phyloP scores from a whole-genome alignment of 441 rosid species.

The Aleurites moluccanus region DNA sequence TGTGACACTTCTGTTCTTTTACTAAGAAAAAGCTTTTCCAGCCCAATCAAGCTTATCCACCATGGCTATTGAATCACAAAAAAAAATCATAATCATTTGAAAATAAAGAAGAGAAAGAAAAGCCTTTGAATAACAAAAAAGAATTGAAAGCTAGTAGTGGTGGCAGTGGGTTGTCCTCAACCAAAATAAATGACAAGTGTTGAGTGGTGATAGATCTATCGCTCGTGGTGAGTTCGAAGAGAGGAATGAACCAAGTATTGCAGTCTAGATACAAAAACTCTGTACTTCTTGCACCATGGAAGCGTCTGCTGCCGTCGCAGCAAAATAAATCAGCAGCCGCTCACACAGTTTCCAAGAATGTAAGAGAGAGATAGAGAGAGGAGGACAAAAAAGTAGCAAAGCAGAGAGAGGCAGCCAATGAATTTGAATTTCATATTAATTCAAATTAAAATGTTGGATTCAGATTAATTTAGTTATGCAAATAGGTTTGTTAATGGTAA shows the following conservation, averaged over 20 bases:
- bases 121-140: neutral
- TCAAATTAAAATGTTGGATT: too few relatives aligned
- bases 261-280: constrained; percentile 25
- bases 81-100: too few relatives aligned
- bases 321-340: constrained; percentile 12
- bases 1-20: too few relatives aligned
- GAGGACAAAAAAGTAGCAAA: too few relatives aligned
- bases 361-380: too few relatives aligned
- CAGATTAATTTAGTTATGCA: too few relatives aligned
- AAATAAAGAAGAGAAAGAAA: neutral
- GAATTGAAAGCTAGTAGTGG: neutral
- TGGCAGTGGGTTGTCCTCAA: neutral
- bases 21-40: too few relatives aligned
- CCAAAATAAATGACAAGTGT: constrained; percentile 6
- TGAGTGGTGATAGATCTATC: constrained; percentile 6
- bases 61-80: too few relatives aligned
- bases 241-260: constrained; percentile 19
- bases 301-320: constrained; percentile 6
- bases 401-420: too few relatives aligned
- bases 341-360: constrained; percentile 7
- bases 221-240: constrained; percentile 18
- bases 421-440: too few relatives aligned
- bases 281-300: constrained; percentile 14
- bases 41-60: too few relatives aligned
- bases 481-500: too few relatives aligned